Base-by-base conservation (phyloP, 2,329 filamentous ascomycete genomes). In the Ophiostoma piceae region DNA sequence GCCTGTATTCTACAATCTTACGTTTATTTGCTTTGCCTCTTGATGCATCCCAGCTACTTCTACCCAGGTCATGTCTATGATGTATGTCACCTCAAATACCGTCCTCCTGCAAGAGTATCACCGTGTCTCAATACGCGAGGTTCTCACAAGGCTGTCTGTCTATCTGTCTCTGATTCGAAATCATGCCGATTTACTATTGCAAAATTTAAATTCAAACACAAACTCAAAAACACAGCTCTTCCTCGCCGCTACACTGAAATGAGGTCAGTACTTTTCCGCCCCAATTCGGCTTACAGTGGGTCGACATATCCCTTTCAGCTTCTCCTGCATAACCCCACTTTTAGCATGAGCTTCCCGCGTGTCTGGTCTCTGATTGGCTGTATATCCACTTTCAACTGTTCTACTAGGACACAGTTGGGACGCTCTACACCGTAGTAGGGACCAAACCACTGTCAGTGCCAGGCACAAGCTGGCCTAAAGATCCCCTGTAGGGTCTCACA, bases 241-340 rank as follows among this genome's bases (percentile, higher is more conserved):
- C 26, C 26, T 29, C 26, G 12, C 5, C 14, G 16, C 26, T 43
- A 43, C 14, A 54, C 47, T 54, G 47, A 54, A 57, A 57, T 57
- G 51, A 57, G 51, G 57, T 62, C 57, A 29, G 51, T 65, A 65
- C 62, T 65, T 65, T 65, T 64, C 29, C n/a, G 32, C 60, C 60
- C 60, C 62, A 39, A 37, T 65, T 39, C 62, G 62, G 62, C 62
- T 22, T 11, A 35, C 29, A 22, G 62, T 65, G 62, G 62, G 12
- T 57, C 51, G 9, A 9, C 7, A 57, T 16, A 11, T 57, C 62
- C 62, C 32, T 39, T 39, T 65, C 62, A 65, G 62, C 62, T 65
- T 65, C 62, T 65, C 62, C 62, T 65, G 62, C 35, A 39, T 65
- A 22, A 6, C 16, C 62, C 62, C 62, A 39, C 29, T 65, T 39